A percentile compares a stretch with the other conserved stretches of the same genome.
These are phyloP conservation scores for Penicillium freii DNA, from an alignment of 2,329 filamentous ascomycete species.

Conservation along the genomic window DNA sequence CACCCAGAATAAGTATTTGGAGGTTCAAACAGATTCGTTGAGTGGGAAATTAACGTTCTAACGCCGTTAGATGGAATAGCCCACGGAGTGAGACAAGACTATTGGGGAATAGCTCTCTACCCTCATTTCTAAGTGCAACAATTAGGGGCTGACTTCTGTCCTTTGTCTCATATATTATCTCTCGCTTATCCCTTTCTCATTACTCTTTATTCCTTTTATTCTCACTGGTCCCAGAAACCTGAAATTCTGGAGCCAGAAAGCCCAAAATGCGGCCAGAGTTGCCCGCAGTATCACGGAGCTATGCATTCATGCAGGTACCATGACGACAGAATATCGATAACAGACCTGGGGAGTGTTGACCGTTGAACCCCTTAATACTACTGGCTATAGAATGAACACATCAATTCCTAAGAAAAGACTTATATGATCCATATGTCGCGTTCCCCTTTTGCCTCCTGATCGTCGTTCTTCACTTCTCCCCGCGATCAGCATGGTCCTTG, in stretches of 20 bases:
- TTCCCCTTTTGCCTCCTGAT: conserved; percentile 23
- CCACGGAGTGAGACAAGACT: neutral
- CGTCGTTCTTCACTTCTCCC: conserved; percentile 21
- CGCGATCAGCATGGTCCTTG: conserved; percentile 21
- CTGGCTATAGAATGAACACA: neutral
- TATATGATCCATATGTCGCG: neutral
- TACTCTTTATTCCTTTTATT: neutral
- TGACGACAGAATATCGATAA: conserved; percentile 2
- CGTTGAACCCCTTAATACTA: neutral
- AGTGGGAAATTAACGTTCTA: neutral
- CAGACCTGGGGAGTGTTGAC: neutral
- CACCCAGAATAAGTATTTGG: neutral
- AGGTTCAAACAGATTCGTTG: neutral
- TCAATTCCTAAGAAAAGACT: neutral
- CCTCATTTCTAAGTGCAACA: neutral
- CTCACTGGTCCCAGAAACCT: neutral
- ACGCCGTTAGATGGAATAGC: neutral
- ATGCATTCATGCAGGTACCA: conserved; percentile 14
- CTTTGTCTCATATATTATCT: conserved; percentile 2
- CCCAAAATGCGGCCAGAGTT: neutral
- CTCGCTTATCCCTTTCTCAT: neutral
- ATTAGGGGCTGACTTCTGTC: conserved; percentile 7
- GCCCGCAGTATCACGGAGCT: conserved; percentile 5
- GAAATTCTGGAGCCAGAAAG: neutral
- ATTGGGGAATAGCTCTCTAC: conserved; percentile 5